These are phyloP conservation scores for Mycocentrospora acerina DNA, from an alignment of 2,329 filamentous ascomycete genomes.

Conservation along the genomic window DNA sequence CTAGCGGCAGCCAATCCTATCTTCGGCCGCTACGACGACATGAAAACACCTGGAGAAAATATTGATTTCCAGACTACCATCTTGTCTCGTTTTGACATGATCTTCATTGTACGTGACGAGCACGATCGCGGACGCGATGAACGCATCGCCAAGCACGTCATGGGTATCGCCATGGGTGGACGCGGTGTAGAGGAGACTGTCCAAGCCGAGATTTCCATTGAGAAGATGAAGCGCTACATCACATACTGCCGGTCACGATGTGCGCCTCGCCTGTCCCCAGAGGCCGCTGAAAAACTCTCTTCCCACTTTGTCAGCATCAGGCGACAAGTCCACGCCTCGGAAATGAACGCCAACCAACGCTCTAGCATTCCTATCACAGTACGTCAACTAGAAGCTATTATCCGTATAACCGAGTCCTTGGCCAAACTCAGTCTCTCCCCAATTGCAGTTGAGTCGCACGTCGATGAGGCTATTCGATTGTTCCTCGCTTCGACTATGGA, in stretches of 20 bases:
- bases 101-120: constrained; percentile 96
- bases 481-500: constrained; percentile 99
- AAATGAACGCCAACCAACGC: constrained; percentile 84
- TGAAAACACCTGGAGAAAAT: constrained; percentile 96
- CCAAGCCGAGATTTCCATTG: constrained; percentile 87
- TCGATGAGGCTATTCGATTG: constrained; percentile 94
- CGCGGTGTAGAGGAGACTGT: constrained; percentile 77
- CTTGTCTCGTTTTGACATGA: constrained; percentile 98
- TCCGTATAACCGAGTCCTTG: constrained; percentile 93
- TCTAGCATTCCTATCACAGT: constrained; percentile 97
- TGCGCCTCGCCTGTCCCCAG: constrained; percentile 83
- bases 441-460: constrained; percentile 84
- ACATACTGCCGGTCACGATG: constrained; percentile 96
- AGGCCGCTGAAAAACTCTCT: constrained; percentile 92
- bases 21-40: constrained; percentile 95
- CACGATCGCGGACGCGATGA: constrained; percentile 89
- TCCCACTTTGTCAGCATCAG: constrained; percentile 97
- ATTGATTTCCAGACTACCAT: constrained; percentile 99
- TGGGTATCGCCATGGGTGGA: constrained; percentile 94
- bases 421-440: constrained; percentile 87
- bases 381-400: constrained; percentile 93
- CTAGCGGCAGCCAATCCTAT: constrained; percentile 95
- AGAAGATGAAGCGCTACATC: constrained; percentile 97
- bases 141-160: constrained; percentile 93
- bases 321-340: constrained; percentile 86